Evolutionary conservation across 2,329 filamentous ascomycete species (phyloP), one percentile per base, ranked within the genome.

Genomic region (Cladosporium sp.): DNA sequence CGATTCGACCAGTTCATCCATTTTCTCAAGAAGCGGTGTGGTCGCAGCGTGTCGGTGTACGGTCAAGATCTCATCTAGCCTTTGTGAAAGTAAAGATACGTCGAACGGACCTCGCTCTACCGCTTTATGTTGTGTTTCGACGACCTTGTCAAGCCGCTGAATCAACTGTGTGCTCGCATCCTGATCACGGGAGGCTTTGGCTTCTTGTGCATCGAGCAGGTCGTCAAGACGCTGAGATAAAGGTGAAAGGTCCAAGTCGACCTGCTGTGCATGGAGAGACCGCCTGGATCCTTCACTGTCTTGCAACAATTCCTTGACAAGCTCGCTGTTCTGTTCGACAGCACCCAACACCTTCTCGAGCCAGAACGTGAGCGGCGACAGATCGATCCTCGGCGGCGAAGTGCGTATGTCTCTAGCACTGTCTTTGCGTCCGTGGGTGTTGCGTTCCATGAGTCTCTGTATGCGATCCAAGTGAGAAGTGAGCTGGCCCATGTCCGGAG

Each of bases 401-500:
- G 40, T 22, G 13, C 42, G 27, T 1, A 52, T 42, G 1, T 52
- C 55, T 17, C 52, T 44, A 7, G 53, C 51, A 27, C 50, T 56
- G 15, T 58, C 58, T 24, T 54, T 51, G 7, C 54, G 49, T 4
- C 58, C 55, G 4, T 24, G 53, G 13, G 50, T 20, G 17, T 45
- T 52, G 30, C 54, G 45, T 37, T 61, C 61, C 56, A 63, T 54
- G 22, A 61, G 54, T 9, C 50, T 30, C 36, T 64, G 60, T 20
- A 64, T 59, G 13, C 62, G 59, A 45, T 62, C 60, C 9, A 64
- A 54, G 47, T 64, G 60, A 15, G 57, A 51, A 24, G 56, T 56
- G 7, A 64, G 50, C 37, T 59, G 59, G 8, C 52, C 50, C 57
- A 64, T 51, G 34, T 63, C 57, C 5, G 58, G 48, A 7, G 53